Evolutionary conservation across 23 red algal genomes (phyloP), one percentile per base, ranked within the genome.

Genomic region (Cyanidium caldarium): DNA sequence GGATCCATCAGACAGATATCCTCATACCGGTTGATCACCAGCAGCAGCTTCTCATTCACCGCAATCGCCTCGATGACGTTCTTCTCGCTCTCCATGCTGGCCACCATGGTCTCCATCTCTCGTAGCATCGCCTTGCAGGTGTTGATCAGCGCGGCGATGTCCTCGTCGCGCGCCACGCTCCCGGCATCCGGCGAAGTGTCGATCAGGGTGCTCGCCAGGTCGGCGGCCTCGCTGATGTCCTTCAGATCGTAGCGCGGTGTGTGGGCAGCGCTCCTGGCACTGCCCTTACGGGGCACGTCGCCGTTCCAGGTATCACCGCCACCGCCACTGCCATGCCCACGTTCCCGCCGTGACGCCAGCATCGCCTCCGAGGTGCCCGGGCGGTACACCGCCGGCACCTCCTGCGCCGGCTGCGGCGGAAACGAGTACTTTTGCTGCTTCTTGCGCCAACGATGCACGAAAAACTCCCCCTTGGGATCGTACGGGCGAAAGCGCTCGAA

Each of bases 1-100:
- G 51, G 51, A 28, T 61, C 51, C 51, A 61, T 61, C 51, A 61
- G 31, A 28, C 51, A 61, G 21, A 61, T 61, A 61, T 61, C 51
- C 21, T 61, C 51, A 28, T 14, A 61, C 13, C 51, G 51, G 23
- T 61, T 61, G 51, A 61, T 61, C n/a, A 61, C 51, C 51, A 61
- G 51, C 7, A 61, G 51, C 51, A 61, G 31, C 21, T 61, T 61
- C 21, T 61, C 51, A 28, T 61, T 61, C 51, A 61, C 51, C 7
- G 51, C 51, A 61, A 61, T 61, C 13, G 51, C 51, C 51, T 61
- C 51, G 19, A 61, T 28, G 3, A 61, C 51, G 31, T 28, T 61
- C 23, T 61, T 61, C 31, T 61, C 51, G n/a, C n/a, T 28, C 7
- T 61, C 51, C 51, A 61, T 61, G 23, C 51, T 61, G 7, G 51